Conservation (phyloP, 2,329 filamentous ascomycete genomes). For the Kalmusia sp. region DNA sequence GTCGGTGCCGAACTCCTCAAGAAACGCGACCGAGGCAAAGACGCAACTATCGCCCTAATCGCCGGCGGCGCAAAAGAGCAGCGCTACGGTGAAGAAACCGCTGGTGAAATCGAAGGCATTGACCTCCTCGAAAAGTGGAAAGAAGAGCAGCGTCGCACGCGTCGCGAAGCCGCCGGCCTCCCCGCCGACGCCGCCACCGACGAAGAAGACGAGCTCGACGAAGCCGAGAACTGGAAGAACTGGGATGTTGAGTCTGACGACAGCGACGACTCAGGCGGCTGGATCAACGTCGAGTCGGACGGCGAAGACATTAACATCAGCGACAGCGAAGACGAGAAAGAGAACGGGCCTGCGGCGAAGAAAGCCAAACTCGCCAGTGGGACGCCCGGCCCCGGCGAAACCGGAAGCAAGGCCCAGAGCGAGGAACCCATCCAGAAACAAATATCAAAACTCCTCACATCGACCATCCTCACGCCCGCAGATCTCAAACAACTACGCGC, state of each 20-base stretch:
- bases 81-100: slow-evolving; percentile 82
- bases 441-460: slow-evolving; percentile 79
- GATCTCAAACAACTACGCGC: slow-evolving; percentile 95
- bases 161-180: slow-evolving; percentile 72
- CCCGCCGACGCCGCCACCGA: slow-evolving; percentile 66
- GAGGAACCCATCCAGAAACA: slow-evolving; percentile 50
- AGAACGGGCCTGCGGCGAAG: slow-evolving; percentile 52
- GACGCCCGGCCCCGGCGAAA: slow-evolving; percentile 44
- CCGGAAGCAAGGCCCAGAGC: slow-evolving; percentile 48
- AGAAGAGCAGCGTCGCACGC: slow-evolving; percentile 81
- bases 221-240: slow-evolving; percentile 62
- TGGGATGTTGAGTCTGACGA: slow-evolving; percentile 69
- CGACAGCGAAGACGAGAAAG: slow-evolving; percentile 72
- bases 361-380: slow-evolving; percentile 64
- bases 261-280: slow-evolving; percentile 80
- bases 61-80: slow-evolving; percentile 77
- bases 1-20: slow-evolving; percentile 87
- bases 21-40: slow-evolving; percentile 90
- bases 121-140: slow-evolving; percentile 94
- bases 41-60: slow-evolving; percentile 82
- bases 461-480: slow-evolving; percentile 90
- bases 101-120: slow-evolving; percentile 88
- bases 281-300: slow-evolving; percentile 89
- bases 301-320: slow-evolving; percentile 76
- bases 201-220: slow-evolving; percentile 67